These are phyloP conservation scores for Miamiensis avidus DNA, from an alignment of 169 alveolate species.

Conservation along the genomic window DNA sequence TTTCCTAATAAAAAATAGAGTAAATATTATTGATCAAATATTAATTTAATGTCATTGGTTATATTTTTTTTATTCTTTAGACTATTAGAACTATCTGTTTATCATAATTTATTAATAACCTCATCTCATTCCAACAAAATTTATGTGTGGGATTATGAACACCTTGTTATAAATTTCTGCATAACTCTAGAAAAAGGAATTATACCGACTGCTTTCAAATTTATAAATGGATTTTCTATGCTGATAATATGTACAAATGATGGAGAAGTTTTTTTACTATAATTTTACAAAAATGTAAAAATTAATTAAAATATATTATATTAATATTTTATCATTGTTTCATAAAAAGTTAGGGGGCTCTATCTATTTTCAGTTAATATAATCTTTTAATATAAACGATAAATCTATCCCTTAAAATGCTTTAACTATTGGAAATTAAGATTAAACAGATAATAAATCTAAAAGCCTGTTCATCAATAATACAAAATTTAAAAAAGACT, in stretches of 20 bases:
- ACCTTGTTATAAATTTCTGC: not conserved
- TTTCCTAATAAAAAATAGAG: not conserved
- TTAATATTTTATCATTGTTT: not conserved
- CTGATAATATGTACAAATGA: conserved; percentile 8
- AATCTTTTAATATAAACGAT: not conserved
- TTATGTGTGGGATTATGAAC: conserved; percentile 22
- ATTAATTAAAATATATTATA: too few species aligned
- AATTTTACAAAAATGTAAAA: conserved; percentile 12
- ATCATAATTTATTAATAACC: conserved; percentile 26
- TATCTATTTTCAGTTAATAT: too few species aligned
- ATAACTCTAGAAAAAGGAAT: not conserved
- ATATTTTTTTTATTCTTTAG: not conserved
- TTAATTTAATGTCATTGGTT: not conserved
- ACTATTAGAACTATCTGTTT: conserved; percentile 17
- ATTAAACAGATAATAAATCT: not conserved
- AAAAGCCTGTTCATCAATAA: too few species aligned
- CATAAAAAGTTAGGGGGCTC: too few species aligned
- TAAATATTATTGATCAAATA: not conserved
- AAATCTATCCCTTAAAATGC: not conserved
- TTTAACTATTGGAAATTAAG: too few species aligned
- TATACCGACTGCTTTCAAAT: conserved; percentile 3
- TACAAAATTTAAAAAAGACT: too few species aligned
- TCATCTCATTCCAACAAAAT: conserved; percentile 12
- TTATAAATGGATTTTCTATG: conserved; percentile 9
- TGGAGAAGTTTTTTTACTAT: not conserved